These are phyloP conservation scores for Xylaria intraflava DNA, from an alignment of 495 filamentous ascomycete genomes.

Conservation along the genomic window DNA sequence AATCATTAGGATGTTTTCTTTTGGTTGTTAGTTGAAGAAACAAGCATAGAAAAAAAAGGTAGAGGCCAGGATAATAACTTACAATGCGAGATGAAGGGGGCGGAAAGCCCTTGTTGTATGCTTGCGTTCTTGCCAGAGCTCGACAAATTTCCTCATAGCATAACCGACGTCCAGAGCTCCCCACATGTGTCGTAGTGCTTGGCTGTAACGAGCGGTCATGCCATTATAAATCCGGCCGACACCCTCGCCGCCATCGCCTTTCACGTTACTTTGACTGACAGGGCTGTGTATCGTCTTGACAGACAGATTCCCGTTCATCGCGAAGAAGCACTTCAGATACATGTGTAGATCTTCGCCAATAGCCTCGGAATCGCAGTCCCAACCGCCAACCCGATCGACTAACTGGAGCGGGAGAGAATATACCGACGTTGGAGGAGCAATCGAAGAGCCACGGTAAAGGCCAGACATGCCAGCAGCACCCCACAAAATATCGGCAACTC, in stretches of 20 bases:
- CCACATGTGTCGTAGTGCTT: constrained; percentile 67
- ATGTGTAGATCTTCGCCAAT: constrained; percentile 71
- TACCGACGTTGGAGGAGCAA: constrained; percentile 62
- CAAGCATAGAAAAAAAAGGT: neutral
- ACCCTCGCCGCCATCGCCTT: constrained; percentile 45
- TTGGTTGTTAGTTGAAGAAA: constrained; percentile 1
- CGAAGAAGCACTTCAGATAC: constrained; percentile 70
- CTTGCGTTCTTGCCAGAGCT: constrained; percentile 45
- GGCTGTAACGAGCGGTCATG: constrained; percentile 54
- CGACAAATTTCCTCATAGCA: constrained; percentile 43
- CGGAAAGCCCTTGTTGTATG: constrained; percentile 43
- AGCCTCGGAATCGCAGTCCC: constrained; percentile 59
- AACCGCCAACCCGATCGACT: constrained; percentile 57
- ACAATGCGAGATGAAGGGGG: constrained; percentile 44
- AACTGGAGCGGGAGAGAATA: constrained; percentile 59
- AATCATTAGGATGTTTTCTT: constrained; percentile 37
- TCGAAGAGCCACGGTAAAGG: constrained; percentile 50
- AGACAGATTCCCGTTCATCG: constrained; percentile 55
- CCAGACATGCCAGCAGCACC: constrained; percentile 59
- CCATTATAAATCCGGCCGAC: constrained; percentile 46
- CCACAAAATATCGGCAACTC: constrained; percentile 63
- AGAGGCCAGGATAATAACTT: constrained; percentile 13
- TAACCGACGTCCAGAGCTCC: constrained; percentile 61
- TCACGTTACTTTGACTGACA: constrained; percentile 63
- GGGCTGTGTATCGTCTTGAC: constrained; percentile 50